These are phyloP conservation scores for Earliella scabrosa DNA, from an alignment of 1,284 basidiomycete genomes.

Conservation along the genomic window DNA sequence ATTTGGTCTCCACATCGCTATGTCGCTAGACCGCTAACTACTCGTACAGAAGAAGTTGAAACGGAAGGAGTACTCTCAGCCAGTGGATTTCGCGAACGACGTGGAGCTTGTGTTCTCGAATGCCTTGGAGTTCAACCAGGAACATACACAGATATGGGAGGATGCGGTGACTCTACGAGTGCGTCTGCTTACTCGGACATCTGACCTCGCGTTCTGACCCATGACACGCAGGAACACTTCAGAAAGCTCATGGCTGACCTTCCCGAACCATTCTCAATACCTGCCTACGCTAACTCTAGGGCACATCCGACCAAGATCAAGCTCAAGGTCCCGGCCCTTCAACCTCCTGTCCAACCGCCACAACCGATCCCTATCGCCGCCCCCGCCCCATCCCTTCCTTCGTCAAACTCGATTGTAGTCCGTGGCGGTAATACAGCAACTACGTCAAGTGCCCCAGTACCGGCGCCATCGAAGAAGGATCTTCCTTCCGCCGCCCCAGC, in stretches of 20 bases:
- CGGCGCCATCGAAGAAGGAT: constrained; percentile 12
- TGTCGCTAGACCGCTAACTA: neutral
- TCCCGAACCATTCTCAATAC: constrained; percentile 61
- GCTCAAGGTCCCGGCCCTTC: constrained; percentile 66
- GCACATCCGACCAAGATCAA: constrained; percentile 66
- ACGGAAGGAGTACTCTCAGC: constrained; percentile 69
- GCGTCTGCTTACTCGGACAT: constrained; percentile 26
- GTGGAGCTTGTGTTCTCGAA: constrained; percentile 93
- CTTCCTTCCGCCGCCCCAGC: neutral
- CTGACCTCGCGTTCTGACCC: neutral
- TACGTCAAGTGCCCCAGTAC: constrained; percentile 8
- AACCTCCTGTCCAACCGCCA: constrained; percentile 30
- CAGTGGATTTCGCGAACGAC: constrained; percentile 80
- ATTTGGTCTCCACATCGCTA: neutral
- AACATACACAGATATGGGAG: constrained; percentile 77
- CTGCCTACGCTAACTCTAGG: constrained; percentile 50
- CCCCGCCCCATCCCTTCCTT: constrained; percentile 24
- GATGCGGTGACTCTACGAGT: constrained; percentile 71
- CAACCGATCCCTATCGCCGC: constrained; percentile 15
- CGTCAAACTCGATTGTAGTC: constrained; percentile 16
- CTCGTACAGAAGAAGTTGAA: constrained; percentile 69
- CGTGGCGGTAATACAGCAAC: constrained; percentile 14
- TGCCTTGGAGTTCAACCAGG: constrained; percentile 81
- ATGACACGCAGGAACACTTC: constrained; percentile 63
- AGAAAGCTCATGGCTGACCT: constrained; percentile 75